Evolutionary conservation across 1,284 basidiomycete genomes (phyloP).

Genomic region (Rhodotorula sp.): DNA sequence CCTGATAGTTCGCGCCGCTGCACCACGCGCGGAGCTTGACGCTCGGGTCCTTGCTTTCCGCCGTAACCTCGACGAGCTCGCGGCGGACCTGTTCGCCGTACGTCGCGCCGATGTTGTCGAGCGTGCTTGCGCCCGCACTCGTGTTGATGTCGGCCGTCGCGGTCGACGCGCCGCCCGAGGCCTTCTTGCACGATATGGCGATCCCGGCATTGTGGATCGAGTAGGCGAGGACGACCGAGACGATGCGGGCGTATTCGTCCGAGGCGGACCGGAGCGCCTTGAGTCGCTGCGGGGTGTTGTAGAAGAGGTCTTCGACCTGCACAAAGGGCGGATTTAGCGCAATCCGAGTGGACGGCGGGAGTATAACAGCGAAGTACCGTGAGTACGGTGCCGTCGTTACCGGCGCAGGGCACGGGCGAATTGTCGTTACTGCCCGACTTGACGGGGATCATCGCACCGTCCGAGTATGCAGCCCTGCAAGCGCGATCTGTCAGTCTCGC

Average conservation of each 20-base stretch:
- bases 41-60: constrained; percentile 48
- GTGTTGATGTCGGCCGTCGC: constrained; percentile 78
- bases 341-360: background rate
- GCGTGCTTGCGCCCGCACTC: constrained; percentile 66
- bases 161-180: constrained; percentile 67
- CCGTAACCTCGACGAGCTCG: constrained; percentile 66
- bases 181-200: constrained; percentile 81
- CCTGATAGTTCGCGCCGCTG: constrained; percentile 86
- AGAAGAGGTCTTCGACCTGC: constrained; percentile 93
- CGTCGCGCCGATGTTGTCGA: constrained; percentile 74
- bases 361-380: constrained; percentile 59
- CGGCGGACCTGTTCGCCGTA: constrained; percentile 81
- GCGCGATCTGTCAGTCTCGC: background rate
- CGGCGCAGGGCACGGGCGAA: constrained; percentile 86
- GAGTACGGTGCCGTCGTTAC: constrained; percentile 91
- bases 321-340: background rate
- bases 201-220: constrained; percentile 88
- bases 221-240: constrained; percentile 93
- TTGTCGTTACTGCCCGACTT: constrained; percentile 65
- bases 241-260: constrained; percentile 88
- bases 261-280: constrained; percentile 80
- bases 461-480: constrained; percentile 72
- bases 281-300: constrained; percentile 86
- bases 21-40: constrained; percentile 76
- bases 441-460: constrained; percentile 68